phyloP scores from a whole-genome alignment of 192 early-diverging fungal species.

The Coemansia aciculifera region DNA sequence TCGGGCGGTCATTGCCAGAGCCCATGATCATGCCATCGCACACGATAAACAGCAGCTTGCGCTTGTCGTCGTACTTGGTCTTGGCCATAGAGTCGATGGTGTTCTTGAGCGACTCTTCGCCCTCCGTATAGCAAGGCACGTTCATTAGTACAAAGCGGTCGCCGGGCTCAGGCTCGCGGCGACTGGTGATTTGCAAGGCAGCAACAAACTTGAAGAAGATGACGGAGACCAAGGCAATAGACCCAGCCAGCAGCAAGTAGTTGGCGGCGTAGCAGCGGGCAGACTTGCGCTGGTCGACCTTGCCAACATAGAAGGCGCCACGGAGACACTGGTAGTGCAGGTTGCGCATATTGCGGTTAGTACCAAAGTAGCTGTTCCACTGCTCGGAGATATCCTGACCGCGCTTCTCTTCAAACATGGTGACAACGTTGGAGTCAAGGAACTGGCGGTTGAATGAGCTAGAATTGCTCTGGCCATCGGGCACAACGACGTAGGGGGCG shows the following conservation, averaged over 20 bases:
- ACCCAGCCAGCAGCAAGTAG: constrained; percentile 82
- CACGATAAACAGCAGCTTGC: constrained; percentile 94
- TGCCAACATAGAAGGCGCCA: constrained; percentile 82
- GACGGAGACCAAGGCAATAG: constrained; percentile 80
- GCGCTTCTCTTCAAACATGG: constrained; percentile 64
- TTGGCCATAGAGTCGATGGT: constrained; percentile 91
- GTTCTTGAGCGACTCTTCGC: constrained; percentile 87
- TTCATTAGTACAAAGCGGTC: constrained; percentile 91
- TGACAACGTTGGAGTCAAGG: constrained; percentile 60
- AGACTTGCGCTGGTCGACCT: constrained; percentile 81
- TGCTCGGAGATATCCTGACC: constrained; percentile 64
- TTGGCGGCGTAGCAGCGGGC: constrained; percentile 76
- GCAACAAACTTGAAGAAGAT: constrained; percentile 95
- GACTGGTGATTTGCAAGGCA: constrained; percentile 80
- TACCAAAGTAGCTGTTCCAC: constrained; percentile 61
- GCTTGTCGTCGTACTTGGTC: constrained; percentile 94
- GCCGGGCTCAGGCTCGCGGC: constrained; percentile 76
- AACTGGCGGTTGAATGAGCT: constrained; percentile 56
- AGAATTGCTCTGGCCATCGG: constrained; percentile 39
- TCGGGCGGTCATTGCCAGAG: constrained; percentile 93
- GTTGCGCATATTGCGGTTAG: constrained; percentile 38
- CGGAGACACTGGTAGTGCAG: constrained; percentile 74
- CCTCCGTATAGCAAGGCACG: constrained; percentile 98
- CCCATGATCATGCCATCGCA: constrained; percentile 98
- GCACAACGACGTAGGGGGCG: constrained; percentile 46